Percentiles rank a stretch among this genome's conserved stretches.
Evolutionary conservation across 352 stramenopile species (phyloP).

Genomic region (Phytophthora sansomeana): DNA sequence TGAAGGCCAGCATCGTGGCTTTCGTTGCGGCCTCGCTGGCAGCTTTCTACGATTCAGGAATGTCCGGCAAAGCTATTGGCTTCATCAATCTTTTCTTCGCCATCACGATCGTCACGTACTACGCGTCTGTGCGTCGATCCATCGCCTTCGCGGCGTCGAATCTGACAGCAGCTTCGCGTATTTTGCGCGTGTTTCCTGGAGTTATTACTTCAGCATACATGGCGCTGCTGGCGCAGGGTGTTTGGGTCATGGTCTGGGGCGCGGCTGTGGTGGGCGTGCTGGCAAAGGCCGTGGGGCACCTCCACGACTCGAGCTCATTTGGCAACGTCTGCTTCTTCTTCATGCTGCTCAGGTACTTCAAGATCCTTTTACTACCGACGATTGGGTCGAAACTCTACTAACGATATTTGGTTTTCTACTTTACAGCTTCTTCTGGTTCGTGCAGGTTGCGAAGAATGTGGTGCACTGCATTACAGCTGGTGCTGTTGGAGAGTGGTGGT

Average conservation of each 20-base stretch:
- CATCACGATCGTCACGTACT: slow-evolving; percentile 70
- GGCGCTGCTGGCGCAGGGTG: slow-evolving; percentile 62
- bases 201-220: slow-evolving; percentile 74
- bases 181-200: slow-evolving; percentile 80
- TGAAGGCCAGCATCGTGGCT: slow-evolving; percentile 68
- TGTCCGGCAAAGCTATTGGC: slow-evolving; percentile 79
- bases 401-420: not conserved
- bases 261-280: slow-evolving; percentile 77
- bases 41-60: slow-evolving; percentile 76
- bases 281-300: slow-evolving; percentile 53
- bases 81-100: slow-evolving; percentile 88
- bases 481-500: slow-evolving; percentile 89
- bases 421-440: slow-evolving; percentile 83
- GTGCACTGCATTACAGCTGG: slow-evolving; percentile 88
- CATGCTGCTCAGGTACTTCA: slow-evolving; percentile 78
- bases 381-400: not conserved
- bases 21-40: slow-evolving; percentile 57
- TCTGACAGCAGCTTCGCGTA: slow-evolving; percentile 69
- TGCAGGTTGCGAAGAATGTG: slow-evolving; percentile 86
- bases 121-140: slow-evolving; percentile 60
- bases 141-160: slow-evolving; percentile 88
- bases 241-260: slow-evolving; percentile 85
- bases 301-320: slow-evolving; percentile 68
- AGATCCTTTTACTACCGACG: not conserved
- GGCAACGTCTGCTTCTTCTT: slow-evolving; percentile 87